Percentiles rank a stretch among this genome's conserved stretches.
phyloP scores from a whole-genome alignment of 768 basidiomycete genomes.

The Crucibulum laeve region DNA sequence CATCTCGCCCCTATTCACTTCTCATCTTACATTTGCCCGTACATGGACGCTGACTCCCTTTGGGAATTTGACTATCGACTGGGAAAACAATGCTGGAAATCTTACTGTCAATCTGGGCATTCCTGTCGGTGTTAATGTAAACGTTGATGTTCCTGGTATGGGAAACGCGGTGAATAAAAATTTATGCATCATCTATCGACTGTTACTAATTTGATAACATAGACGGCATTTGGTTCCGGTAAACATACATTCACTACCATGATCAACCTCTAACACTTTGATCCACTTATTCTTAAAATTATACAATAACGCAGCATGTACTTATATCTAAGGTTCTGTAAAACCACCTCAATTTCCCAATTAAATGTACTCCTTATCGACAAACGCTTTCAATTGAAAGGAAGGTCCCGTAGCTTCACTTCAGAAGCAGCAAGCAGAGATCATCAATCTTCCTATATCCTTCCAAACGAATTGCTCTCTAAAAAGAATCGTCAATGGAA shows the following conservation, averaged over 20 bases:
- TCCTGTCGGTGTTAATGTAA: constrained; percentile 20
- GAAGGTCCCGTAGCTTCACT: too few relatives aligned
- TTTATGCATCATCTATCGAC: neutral
- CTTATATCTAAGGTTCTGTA: too few relatives aligned
- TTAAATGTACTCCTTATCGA: too few relatives aligned
- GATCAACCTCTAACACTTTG: too few relatives aligned
- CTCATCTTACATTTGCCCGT: constrained; percentile 12
- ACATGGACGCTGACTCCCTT: constrained; percentile 23
- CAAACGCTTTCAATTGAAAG: too few relatives aligned
- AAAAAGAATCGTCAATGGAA: too few relatives aligned
- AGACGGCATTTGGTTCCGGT: neutral
- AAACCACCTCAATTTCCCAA: too few relatives aligned
- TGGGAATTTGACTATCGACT: constrained; percentile 21
- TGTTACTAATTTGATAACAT: neutral
- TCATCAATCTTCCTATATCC: too few relatives aligned
- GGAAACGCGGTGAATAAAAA: neutral
- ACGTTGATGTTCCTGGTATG: constrained; percentile 11
- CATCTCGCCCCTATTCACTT: constrained; percentile 16
- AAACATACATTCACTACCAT: neutral
- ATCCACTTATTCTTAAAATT: too few relatives aligned
- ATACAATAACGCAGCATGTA: too few relatives aligned
- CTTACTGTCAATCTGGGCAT: constrained; percentile 14
- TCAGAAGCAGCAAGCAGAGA: too few relatives aligned
- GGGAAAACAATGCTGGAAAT: constrained; percentile 8
- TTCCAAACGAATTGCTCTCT: too few relatives aligned